These are phyloP conservation scores for Aspergillus sp. DNA, from an alignment of 2,329 filamentous ascomycete genomes.

Conservation along the genomic window DNA sequence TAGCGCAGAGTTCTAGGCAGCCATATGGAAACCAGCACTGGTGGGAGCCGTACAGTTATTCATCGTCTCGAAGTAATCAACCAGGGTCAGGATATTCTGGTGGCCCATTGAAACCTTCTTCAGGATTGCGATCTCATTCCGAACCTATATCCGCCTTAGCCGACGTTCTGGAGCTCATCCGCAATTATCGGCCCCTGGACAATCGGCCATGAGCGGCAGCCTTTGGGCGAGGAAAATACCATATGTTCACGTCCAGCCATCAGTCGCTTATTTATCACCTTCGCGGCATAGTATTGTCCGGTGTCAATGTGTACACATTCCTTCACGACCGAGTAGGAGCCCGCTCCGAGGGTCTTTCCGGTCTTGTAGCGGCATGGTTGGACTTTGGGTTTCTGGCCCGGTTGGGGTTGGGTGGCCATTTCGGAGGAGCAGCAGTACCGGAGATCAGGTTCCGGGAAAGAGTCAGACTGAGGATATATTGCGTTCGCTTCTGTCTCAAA, in stretches of 20 bases:
- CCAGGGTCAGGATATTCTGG: constrained; percentile 94
- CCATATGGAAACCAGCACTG: background rate
- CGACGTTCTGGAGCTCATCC: constrained; percentile 11
- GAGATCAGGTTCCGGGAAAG: background rate
- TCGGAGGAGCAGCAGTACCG: background rate
- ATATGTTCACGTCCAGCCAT: constrained; percentile 98
- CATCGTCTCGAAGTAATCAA: constrained; percentile 99
- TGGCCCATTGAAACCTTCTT: constrained; percentile 99
- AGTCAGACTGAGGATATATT: background rate
- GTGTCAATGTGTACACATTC: constrained; percentile 99
- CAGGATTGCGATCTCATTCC: constrained; percentile 96
- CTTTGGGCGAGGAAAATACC: constrained; percentile 54
- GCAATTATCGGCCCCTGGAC: background rate
- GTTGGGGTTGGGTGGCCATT: constrained; percentile 34
- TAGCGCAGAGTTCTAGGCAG: constrained; percentile 10
- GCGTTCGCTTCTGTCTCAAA: background rate
- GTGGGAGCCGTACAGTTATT: constrained; percentile 69
- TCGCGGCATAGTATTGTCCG: constrained; percentile 95
- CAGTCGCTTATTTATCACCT: constrained; percentile 97
- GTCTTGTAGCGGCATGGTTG: constrained; percentile 98
- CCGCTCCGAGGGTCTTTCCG: constrained; percentile 93
- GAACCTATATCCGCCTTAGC: constrained; percentile 59
- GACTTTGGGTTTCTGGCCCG: constrained; percentile 60
- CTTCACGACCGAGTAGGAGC: constrained; percentile 97
- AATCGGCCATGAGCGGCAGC: background rate